Evolutionary conservation across 148 eudicot species (phyloP), one percentile per base, ranked within the genome.

Genomic region (Dianthus caryophyllus): DNA sequence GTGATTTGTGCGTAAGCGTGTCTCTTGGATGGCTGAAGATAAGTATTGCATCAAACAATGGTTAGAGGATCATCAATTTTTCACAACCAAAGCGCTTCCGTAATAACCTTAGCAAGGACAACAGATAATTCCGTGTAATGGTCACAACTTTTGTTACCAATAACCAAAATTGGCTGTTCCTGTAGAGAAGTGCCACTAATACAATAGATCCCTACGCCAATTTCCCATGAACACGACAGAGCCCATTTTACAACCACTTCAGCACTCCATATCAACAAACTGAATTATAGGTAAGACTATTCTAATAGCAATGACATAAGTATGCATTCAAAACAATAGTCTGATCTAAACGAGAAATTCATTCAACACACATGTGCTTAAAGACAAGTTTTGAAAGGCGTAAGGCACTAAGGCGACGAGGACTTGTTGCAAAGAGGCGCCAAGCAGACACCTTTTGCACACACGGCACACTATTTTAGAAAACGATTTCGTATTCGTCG

Each of bases 1-100:
- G 84, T 78, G 79, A 76, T 74, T 81, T 89, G 91, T 53, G 76
- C 87, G 81, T 88, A 94, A 29, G 96, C 91, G 73, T 80, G 96
- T 75, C 90, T 85, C 82, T 87, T 95, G 52, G 93, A 67, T 67
- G 97, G 97, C 97, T 90, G 93, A 68, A 79, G 9, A 67, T 67
- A 69, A 61, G 56, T 43, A 22, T 11, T n/a, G n/a, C 25, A 38
- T 52, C 68, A 61, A 44, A 36, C 44, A 38, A 17, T 30, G 41
- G 17, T 11, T 11, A 11, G 25, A 43, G 38, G 38, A 33, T 7
- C 26, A 17, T 62, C 25, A 52, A 13, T 29, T 5, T 2, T 36
- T 56, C 66, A 21, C 29, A 49, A 41, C 6, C 30, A 43, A 54
- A 71, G 18, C n/a, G n/a, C 20, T 51, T 49, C 50, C 12, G 29